A percentile compares a stretch with the other conserved stretches of the same genome.
Evolutionary conservation across 176 grass and related monocot genomes (phyloP).

Genomic region (Rhynchospora tenuis): DNA sequence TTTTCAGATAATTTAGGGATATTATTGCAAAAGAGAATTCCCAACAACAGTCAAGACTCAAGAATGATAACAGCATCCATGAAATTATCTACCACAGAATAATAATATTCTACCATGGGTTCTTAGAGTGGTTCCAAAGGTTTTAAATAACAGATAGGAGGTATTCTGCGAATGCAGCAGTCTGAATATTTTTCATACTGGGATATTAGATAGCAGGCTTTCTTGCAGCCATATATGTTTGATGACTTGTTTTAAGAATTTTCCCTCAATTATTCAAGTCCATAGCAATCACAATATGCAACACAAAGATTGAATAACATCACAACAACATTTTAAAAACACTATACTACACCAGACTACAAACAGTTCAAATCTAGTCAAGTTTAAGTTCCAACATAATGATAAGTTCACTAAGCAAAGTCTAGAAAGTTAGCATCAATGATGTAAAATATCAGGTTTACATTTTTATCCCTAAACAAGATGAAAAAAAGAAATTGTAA

Average conservation of each 20-base stretch:
- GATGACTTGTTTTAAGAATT: background rate
- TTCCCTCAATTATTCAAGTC: background rate
- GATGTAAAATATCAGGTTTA: background rate
- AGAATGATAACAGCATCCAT: background rate
- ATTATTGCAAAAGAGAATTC: background rate
- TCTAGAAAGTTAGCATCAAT: constrained; percentile 1
- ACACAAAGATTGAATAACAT: background rate
- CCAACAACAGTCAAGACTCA: background rate
- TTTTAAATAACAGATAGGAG: background rate
- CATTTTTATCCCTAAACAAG: background rate
- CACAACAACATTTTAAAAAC: background rate
- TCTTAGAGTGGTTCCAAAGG: background rate
- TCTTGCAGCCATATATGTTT: background rate
- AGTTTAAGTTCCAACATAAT: background rate
- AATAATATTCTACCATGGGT: background rate
- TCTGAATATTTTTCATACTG: background rate
- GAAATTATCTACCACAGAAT: background rate
- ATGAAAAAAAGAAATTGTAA: constrained; percentile 9
- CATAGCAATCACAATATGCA: background rate
- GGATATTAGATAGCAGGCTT: background rate
- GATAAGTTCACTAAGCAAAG: background rate
- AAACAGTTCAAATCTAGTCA: background rate
- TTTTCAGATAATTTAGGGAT: background rate
- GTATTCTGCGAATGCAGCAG: background rate
- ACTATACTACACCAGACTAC: background rate